Evolutionary conservation across 2,329 filamentous ascomycete genomes (phyloP).

Genomic region (Bisporella sp.): DNA sequence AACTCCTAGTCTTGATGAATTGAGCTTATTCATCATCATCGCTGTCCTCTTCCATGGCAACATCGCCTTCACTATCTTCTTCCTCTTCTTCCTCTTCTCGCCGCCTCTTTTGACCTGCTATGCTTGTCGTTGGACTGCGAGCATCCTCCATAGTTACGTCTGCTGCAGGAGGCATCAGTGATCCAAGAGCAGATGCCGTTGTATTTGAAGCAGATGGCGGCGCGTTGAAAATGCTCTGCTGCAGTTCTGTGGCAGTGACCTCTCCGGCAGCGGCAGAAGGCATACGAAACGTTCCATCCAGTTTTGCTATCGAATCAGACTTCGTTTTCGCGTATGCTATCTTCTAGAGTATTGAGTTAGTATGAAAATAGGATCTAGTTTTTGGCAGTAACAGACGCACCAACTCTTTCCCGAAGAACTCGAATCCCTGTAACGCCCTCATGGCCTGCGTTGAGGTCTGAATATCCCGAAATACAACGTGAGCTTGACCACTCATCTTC

Average conservation of each 20-base stretch:
- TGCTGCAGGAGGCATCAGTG: slow-evolving; percentile 37
- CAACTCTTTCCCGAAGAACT: slow-evolving; percentile 79
- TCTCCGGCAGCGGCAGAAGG: slow-evolving; percentile 48
- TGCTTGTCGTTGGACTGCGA: slow-evolving; percentile 43
- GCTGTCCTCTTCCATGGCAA: slow-evolving; percentile 46
- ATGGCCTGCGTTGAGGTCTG: slow-evolving; percentile 92
- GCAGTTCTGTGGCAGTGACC: slow-evolving; percentile 63
- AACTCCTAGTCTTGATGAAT: not conserved
- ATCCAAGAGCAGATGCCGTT: slow-evolving; percentile 32
- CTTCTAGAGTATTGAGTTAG: too few species aligned
- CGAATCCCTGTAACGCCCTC: slow-evolving; percentile 77
- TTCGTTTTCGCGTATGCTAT: slow-evolving; percentile 73
- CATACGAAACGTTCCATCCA: slow-evolving; percentile 83
- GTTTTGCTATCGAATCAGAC: slow-evolving; percentile 80
- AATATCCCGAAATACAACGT: slow-evolving; percentile 83
- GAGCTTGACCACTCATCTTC: slow-evolving; percentile 94
- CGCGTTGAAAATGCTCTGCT: slow-evolving; percentile 75
- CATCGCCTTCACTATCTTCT: slow-evolving; percentile 66
- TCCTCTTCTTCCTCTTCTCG: slow-evolving; percentile 66
- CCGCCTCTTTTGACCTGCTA: slow-evolving; percentile 58
- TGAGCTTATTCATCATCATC: slow-evolving; percentile 21
- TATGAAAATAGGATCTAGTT: too few species aligned
- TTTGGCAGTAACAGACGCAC: slow-evolving; percentile 42
- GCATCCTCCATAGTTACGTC: slow-evolving; percentile 45
- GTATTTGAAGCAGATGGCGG: slow-evolving; percentile 44